Base-by-base conservation (phyloP, 768 basidiomycete genomes). In the Rubroboletus satanas region DNA sequence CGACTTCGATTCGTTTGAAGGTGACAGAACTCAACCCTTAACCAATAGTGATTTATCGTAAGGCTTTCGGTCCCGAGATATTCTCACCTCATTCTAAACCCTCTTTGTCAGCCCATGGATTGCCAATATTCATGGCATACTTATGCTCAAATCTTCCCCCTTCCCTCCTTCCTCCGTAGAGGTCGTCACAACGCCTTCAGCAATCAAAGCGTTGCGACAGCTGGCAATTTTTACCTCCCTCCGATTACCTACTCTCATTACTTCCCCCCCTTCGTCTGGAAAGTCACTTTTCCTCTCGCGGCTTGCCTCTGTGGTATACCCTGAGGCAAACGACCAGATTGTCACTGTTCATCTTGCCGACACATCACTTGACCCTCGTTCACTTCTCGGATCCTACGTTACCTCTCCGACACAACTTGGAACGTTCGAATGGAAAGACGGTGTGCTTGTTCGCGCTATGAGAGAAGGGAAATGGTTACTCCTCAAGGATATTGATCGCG, bases 361-460 rank as follows among this genome's bases (percentile, higher is more conserved):
- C 62, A 96, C 94, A 0, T 96, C 96, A 2, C 79, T 99, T 43
- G 96, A 99, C 66, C 88, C 95, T 31, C 88, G 96, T 23, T 88
- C 93, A 0, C 79, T 99, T 6, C 80, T 99, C 41, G 96, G 97
- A 5, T 94, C 93, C 2, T 96, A 98, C 55, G 77, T 93, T 3
- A 96, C 96, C 2, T 97, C 96, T 0, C 78, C 87, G 0, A 83
- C 80, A 2, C 81, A 81, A 26, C 85, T 93, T 0, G 96, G 96
- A 6, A 84, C 83, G 2, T 99, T 99, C 62, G 92, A 96, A 62
- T 99, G 95, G 91, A 91, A 88, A 71, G 94, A 98, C 59, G 97
- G 97, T 7, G 87, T 94, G 0, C 77, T 99, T 35, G 85, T 95
- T 10, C 87, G 90, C 37, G 87, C 95, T 0, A 86, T 98, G 80